These are phyloP conservation scores for Drosera spatulata DNA, from an alignment of 179 eudicot genomes.

Conservation along the genomic window DNA sequence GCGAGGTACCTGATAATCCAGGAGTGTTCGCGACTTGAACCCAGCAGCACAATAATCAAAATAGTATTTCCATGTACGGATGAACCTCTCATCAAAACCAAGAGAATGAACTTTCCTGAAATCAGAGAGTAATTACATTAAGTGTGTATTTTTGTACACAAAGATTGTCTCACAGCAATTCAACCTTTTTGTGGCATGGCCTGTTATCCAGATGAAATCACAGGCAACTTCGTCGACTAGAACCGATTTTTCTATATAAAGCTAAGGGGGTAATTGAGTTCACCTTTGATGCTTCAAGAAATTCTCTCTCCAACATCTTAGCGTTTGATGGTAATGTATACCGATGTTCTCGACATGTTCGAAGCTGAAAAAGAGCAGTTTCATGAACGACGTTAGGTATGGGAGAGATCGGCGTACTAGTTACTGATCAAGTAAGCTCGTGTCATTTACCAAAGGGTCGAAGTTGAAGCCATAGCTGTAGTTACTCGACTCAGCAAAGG, in stretches of 20 bases:
- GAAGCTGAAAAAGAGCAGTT: conserved; percentile 32
- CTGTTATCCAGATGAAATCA: background rate
- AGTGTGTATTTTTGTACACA: too few relatives aligned
- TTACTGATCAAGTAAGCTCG: background rate
- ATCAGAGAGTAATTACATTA: background rate
- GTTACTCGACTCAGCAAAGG: conserved; percentile 48
- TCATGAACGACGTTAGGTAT: background rate
- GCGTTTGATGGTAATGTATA: conserved; percentile 73
- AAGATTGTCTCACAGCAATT: background rate
- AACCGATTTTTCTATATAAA: background rate
- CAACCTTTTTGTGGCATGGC: background rate
- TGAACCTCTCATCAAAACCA: conserved; percentile 88
- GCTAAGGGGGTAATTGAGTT: background rate
- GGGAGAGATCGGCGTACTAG: background rate
- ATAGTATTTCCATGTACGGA: conserved; percentile 92
- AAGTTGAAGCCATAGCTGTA: conserved; percentile 54
- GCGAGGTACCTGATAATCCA: too few relatives aligned
- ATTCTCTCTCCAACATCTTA: conserved; percentile 64
- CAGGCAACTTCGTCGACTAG: background rate
- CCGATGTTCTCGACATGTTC: conserved; percentile 90
- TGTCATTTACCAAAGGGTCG: conserved; percentile 38
- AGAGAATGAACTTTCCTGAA: conserved; percentile 54
- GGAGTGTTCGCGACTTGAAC: conserved; percentile 41
- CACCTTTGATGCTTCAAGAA: conserved; percentile 62
- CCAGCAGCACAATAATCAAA: conserved; percentile 90